These are phyloP conservation scores for Arthrobotrys sphaeroides DNA, from an alignment of 2,329 filamentous ascomycete genomes.

Conservation along the genomic window DNA sequence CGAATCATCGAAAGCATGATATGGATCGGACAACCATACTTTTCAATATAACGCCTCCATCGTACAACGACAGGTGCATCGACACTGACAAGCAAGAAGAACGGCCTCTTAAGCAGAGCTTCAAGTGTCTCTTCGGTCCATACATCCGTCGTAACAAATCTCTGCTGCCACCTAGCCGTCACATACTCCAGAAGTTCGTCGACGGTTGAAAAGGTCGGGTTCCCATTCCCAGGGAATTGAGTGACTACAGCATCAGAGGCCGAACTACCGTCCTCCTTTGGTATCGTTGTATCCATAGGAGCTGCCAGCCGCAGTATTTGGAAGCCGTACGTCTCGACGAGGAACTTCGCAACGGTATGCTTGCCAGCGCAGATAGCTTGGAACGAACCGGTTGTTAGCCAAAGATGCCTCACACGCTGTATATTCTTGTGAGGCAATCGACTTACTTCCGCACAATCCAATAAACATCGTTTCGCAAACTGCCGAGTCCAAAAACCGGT, in stretches of 20 bases:
- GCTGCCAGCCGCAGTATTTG: conserved; percentile 60
- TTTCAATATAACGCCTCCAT: conserved; percentile 78
- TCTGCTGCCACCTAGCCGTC: conserved; percentile 81
- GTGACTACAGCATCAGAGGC: conserved; percentile 16
- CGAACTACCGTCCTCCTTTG: not conserved
- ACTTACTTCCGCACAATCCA: conserved; percentile 49
- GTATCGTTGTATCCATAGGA: conserved; percentile 14
- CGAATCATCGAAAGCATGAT: not conserved
- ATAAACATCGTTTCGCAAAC: conserved; percentile 38
- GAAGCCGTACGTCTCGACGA: conserved; percentile 85
- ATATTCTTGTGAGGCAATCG: not conserved
- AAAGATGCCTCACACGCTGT: not conserved
- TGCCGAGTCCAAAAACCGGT: not conserved
- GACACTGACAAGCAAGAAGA: conserved; percentile 90
- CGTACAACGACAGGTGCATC: conserved; percentile 87
- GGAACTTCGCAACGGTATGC: conserved; percentile 85
- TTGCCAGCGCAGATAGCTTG: conserved; percentile 81
- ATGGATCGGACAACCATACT: conserved; percentile 60
- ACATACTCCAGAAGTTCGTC: conserved; percentile 82
- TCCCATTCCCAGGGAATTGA: conserved; percentile 7
- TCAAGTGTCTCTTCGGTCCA: conserved; percentile 78
- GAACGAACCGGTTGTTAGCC: not conserved
- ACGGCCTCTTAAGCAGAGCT: conserved; percentile 79
- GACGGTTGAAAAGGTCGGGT: conserved; percentile 68
- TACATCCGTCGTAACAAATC: conserved; percentile 87